Conservation (phyloP, 306 rosid genomes). For the Psophocarpus tetragonolobus region DNA sequence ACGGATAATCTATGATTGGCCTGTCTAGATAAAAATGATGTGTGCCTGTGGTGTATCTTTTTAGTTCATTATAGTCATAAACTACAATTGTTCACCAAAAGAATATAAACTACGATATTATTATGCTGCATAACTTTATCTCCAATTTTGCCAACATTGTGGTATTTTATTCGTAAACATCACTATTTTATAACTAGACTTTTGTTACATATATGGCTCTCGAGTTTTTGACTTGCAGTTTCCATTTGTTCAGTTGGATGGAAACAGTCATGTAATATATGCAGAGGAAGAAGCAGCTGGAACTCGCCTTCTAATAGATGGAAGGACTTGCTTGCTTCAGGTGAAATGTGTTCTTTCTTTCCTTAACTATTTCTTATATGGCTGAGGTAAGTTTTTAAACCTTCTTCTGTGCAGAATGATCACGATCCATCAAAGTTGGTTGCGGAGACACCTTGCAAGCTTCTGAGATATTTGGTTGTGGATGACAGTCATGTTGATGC, state of each 20-base stretch:
- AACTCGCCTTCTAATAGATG: constrained; percentile 97
- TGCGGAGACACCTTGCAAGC: constrained; percentile 98
- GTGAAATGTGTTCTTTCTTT: constrained; percentile 45
- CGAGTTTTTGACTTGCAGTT: constrained; percentile 35
- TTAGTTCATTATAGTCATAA: not conserved
- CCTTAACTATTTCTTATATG: not conserved
- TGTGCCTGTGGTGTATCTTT: constrained; percentile 2
- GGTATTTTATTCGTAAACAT: constrained; percentile 7
- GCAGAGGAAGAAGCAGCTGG: constrained; percentile 99
- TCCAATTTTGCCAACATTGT: not conserved
- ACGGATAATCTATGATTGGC: not conserved
- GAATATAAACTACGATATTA: not conserved
- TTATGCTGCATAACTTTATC: constrained; percentile 2
- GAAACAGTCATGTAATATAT: constrained; percentile 96
- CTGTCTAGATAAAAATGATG: not conserved
- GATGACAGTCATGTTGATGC: constrained; percentile 85
- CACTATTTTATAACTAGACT: not conserved
- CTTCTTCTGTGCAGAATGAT: constrained; percentile 67
- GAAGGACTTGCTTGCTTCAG: constrained; percentile 99
- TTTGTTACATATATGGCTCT: constrained; percentile 17
- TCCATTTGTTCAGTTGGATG: constrained; percentile 77
- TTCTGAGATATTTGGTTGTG: constrained; percentile 72
- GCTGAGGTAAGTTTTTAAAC: constrained; percentile 36
- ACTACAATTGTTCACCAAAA: not conserved
- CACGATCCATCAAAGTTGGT: constrained; percentile 94